Percentiles rank a stretch among this genome's conserved stretches.
phyloP scores from a whole-genome alignment of 1,284 basidiomycete species.

The Pascua sp. region DNA sequence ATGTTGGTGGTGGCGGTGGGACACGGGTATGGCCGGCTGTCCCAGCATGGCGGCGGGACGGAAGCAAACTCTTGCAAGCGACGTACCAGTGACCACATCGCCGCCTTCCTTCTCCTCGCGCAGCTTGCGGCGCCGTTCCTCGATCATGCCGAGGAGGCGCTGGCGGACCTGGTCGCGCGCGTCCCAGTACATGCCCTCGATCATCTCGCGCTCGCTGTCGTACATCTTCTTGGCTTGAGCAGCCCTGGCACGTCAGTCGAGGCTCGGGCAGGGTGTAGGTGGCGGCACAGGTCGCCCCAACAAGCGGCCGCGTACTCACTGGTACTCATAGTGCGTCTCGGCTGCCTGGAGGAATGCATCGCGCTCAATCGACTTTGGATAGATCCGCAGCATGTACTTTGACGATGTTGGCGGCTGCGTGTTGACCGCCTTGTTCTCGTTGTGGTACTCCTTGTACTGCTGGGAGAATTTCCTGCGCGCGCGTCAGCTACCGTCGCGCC shows the following conservation, averaged over 20 bases:
- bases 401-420: slow-evolving; percentile 50
- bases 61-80: neutral
- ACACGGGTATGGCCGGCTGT: too few species aligned
- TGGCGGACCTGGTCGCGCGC: slow-evolving; percentile 49
- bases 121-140: slow-evolving; percentile 52
- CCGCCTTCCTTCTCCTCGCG: slow-evolving; percentile 56
- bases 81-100: slow-evolving; percentile 52
- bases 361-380: slow-evolving; percentile 52
- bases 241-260: slow-evolving; percentile 21
- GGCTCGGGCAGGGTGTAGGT: neutral
- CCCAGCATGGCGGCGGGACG: too few species aligned
- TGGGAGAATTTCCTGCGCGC: slow-evolving; percentile 44
- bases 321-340: slow-evolving; percentile 52
- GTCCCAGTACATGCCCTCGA: slow-evolving; percentile 53
- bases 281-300: too few species aligned
- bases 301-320: slow-evolving; percentile 32
- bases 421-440: slow-evolving; percentile 45
- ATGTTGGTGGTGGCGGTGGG: too few species aligned
- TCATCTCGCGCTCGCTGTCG: slow-evolving; percentile 51
- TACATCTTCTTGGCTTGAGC: slow-evolving; percentile 47
- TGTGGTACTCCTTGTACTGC: slow-evolving; percentile 46
- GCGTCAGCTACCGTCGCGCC: neutral
- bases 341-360: slow-evolving; percentile 51
- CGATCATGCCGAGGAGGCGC: slow-evolving; percentile 51
- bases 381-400: slow-evolving; percentile 51